Evolutionary conservation across 257 asterid genomes (phyloP), one percentile per base, ranked within the genome.

Genomic region (Vinca minor): DNA sequence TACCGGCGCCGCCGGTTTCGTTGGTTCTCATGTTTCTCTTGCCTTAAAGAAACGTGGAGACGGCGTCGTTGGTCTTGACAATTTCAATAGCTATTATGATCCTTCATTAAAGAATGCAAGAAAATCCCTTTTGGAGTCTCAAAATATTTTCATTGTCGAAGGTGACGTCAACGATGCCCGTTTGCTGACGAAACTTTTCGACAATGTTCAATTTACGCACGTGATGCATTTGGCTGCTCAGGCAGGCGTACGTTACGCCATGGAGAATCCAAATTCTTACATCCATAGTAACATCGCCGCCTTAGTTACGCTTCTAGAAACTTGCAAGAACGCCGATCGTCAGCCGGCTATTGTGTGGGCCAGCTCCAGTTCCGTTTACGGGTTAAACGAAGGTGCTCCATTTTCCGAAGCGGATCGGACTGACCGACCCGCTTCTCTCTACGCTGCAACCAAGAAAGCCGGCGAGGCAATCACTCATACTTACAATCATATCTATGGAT

Each of bases 1-100:
- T 54, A 89, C 96, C 66, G 96, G 96, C 56, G 95, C 96, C 5
- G 94, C 91, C 59, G 95, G 95, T 1, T 87, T 87, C 56, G 95
- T 87, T 1, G 96, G 96, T 0, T 47, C 80, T 5, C 96, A 87
- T 65, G 91, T 85, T 1, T 82, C 91, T 0, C 74, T 87, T 31
- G 87, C 88, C 4, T 66, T 87, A 9, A 87, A 83, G 50, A 87
- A 87, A 59, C 81, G 96, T 17, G 96, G 96, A 0, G 96, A 87
- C 64, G 96, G 96, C 60, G 94, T 87, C 28, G 94, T 87, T 0
- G 96, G 96, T 5, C 44, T 87, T 0, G 96, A 87, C 54, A 87
- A 85, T 49, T 87, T 87, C 83, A 87, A 87, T 69, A 44, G 35
- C 41, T 87, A 87, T 57, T 87, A 87, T 49, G 91, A 87, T 34